Conservation (phyloP, 768 basidiomycete species). For the Psilocybe subaeruginosa region DNA sequence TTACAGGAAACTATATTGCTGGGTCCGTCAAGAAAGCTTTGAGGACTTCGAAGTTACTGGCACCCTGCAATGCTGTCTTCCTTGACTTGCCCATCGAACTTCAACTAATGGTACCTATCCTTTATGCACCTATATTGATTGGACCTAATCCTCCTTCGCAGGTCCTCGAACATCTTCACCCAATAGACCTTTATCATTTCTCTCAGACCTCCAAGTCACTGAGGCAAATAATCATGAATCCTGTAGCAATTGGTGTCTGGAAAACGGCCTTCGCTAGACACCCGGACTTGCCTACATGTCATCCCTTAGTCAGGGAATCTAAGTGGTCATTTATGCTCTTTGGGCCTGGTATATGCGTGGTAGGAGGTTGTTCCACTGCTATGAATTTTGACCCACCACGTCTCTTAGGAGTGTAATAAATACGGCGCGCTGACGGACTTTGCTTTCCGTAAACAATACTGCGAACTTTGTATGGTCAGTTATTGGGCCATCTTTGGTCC, state of each 20-base stretch:
- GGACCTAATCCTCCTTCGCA: slow-evolving; percentile 1
- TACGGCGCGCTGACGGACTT: slow-evolving; percentile 26
- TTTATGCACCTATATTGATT: background rate
- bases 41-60: slow-evolving; percentile 9
- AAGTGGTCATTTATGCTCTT: slow-evolving; percentile 25
- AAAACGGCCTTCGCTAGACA: slow-evolving; percentile 20
- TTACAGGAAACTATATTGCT: slow-evolving; percentile 24
- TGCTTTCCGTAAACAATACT: slow-evolving; percentile 22
- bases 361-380: slow-evolving; percentile 7
- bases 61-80: slow-evolving; percentile 12
- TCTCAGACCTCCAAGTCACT: slow-evolving; percentile 17
- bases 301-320: slow-evolving; percentile 15
- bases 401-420: slow-evolving; percentile 21
- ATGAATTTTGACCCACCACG: background rate
- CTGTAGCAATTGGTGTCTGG: slow-evolving; percentile 23
- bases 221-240: slow-evolving; percentile 18
- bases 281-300: slow-evolving; percentile 21
- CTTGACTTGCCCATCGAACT: slow-evolving; percentile 22
- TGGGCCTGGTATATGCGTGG: slow-evolving; percentile 26
- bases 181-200: slow-evolving; percentile 27
- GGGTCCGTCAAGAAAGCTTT: slow-evolving; percentile 20
- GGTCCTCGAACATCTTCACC: slow-evolving; percentile 28
- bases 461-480: slow-evolving; percentile 24
- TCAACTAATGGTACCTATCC: slow-evolving; percentile 14
- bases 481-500: background rate